These are phyloP conservation scores for Phylloporus rhodoxanthus DNA, from an alignment of 768 basidiomycete species.

Conservation along the genomic window DNA sequence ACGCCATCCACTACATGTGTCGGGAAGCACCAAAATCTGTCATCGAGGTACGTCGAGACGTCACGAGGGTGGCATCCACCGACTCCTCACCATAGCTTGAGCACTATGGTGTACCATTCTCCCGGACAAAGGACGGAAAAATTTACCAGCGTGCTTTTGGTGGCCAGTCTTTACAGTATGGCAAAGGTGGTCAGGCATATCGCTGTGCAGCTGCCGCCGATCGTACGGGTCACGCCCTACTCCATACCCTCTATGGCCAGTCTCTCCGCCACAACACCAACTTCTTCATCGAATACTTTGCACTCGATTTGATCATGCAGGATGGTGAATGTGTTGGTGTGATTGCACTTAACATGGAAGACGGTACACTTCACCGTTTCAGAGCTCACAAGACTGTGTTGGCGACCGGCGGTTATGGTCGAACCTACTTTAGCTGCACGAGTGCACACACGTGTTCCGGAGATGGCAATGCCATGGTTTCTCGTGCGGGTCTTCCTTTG, in stretches of 20 bases:
- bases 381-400: conserved; percentile 96
- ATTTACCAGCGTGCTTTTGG: conserved; percentile 99
- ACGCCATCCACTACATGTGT: conserved; percentile 99
- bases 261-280: conserved; percentile 98
- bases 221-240: conserved; percentile 95
- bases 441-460: conserved; percentile 99
- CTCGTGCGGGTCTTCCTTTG: conserved; percentile 89
- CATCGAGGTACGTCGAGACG: conserved; percentile 58
- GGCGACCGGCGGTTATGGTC: conserved; percentile 97
- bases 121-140: conserved; percentile 96
- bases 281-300: conserved; percentile 99
- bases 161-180: conserved; percentile 93
- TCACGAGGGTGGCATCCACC: not conserved
- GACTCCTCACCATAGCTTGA: conserved; percentile 60
- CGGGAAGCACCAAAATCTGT: conserved; percentile 92
- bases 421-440: conserved; percentile 97
- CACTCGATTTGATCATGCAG: conserved; percentile 98
- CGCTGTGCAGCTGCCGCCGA: conserved; percentile 98
- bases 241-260: conserved; percentile 99
- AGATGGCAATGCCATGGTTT: conserved; percentile 98
- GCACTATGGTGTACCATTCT: conserved; percentile 98
- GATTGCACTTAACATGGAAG: conserved; percentile 99
- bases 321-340: conserved; percentile 99
- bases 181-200: conserved; percentile 98
- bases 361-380: conserved; percentile 98